Conservation (phyloP, 1,284 basidiomycete species). For the Schizophyllum commune region DNA sequence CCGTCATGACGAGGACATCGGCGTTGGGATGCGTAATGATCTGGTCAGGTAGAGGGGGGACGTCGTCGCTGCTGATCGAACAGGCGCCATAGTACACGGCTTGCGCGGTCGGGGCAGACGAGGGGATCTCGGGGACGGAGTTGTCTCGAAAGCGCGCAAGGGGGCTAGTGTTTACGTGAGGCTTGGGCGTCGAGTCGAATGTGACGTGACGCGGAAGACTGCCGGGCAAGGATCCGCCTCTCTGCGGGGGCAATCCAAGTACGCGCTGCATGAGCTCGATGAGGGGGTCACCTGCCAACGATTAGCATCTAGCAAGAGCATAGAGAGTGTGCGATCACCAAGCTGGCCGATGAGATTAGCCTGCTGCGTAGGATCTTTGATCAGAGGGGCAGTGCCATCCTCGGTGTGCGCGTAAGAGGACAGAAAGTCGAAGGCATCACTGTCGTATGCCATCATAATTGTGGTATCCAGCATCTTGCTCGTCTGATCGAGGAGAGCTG, state of each 20-base stretch:
- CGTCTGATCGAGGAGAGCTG: background rate
- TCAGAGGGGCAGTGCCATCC: background rate
- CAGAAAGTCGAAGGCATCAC: background rate
- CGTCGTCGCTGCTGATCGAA: constrained; percentile 21
- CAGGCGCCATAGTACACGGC: constrained; percentile 29
- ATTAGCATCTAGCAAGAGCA: background rate
- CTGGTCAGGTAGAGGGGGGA: constrained; percentile 16
- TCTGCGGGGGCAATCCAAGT: background rate
- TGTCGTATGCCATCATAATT: background rate
- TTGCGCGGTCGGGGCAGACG: background rate
- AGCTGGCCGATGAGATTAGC: background rate
- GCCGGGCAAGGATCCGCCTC: background rate
- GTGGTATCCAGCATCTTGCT: background rate
- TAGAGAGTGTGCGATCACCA: no score
- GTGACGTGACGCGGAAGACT: background rate
- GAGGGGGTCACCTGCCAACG: background rate
- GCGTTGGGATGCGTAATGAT: constrained; percentile 9
- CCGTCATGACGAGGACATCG: background rate
- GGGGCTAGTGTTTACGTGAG: background rate
- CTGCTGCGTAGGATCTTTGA: background rate
- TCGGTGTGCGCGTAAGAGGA: background rate
- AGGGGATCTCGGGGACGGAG: background rate
- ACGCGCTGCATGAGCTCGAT: background rate
- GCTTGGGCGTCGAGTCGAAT: background rate
- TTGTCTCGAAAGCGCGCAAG: background rate